These are phyloP conservation scores for Pythium apleroticum DNA, from an alignment of 352 stramenopile genomes.

Conservation along the genomic window DNA sequence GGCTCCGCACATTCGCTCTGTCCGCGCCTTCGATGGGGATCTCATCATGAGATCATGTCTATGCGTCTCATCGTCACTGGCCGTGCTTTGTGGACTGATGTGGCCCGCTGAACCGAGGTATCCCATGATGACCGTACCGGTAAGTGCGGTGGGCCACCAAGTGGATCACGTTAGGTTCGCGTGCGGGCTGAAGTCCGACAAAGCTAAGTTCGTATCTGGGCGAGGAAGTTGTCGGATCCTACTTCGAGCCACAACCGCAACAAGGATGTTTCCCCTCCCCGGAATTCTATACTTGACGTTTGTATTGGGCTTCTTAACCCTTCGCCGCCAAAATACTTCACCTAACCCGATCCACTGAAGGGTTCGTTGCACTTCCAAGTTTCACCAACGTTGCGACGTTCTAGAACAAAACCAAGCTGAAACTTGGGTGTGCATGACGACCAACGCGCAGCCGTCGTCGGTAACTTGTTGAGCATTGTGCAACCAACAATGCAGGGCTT, in stretches of 20 bases:
- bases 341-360: slow-evolving; percentile 10
- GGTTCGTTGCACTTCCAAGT: not conserved
- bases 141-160: too few species aligned
- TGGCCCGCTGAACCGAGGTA: too few species aligned
- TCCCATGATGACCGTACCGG: too few species aligned
- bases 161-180: slow-evolving; percentile 13
- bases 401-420: not conserved
- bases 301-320: slow-evolving; percentile 27
- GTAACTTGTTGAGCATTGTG: not conserved
- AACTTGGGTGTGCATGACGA: not conserved
- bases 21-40: too few species aligned
- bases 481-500: not conserved
- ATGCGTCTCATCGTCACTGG: too few species aligned
- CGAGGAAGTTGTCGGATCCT: slow-evolving; percentile 27
- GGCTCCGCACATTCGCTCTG: too few species aligned
- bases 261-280: slow-evolving; percentile 24
- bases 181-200: slow-evolving; percentile 1
- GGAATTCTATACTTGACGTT: slow-evolving; percentile 6
- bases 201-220: slow-evolving; percentile 12
- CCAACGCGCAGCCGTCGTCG: not conserved
- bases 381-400: not conserved
- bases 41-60: too few species aligned
- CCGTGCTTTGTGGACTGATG: too few species aligned
- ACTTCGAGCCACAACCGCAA: slow-evolving; percentile 31
- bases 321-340: slow-evolving; percentile 23